Evolutionary conservation across 225 moss, liverwort and hornwort genomes (phyloP), one percentile per base, ranked within the genome.

Genomic region (Lunularia cruciata): DNA sequence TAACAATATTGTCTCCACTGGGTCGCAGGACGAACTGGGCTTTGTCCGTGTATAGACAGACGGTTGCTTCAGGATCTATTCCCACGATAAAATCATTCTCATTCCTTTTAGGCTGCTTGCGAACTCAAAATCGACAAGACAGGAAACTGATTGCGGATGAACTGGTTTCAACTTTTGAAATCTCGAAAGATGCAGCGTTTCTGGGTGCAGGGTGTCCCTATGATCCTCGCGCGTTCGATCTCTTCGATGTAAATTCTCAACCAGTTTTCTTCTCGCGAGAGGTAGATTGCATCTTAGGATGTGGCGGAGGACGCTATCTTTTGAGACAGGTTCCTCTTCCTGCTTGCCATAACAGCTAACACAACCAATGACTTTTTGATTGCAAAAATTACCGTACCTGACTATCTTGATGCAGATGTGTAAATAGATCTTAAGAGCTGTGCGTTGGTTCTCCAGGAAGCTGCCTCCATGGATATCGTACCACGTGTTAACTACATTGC

Each of bases 21-120:
- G n/a, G n/a, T n/a, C n/a, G 51, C 83, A 98, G 96, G 96, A 86
- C 87, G 51, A 80, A 82, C 40, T 98, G 96, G 90, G 96, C 92
- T n/a, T 67, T 98, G 46, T 84, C 89, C 25, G 78, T 85, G 23
- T 98, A 92, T 77, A 84, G 92, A 67, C 90, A 93, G 67, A 89
- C 90, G 34, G 76, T 98, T 51, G 81, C 80, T 68, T 87, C 85
- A 63, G 90, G 93, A 53, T 78, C 75, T 12, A 69, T 73, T 74
- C 96, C 96, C 16, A 89, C 89, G 67, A 81, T 98, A 22, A 83
- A 86, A 57, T 80, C 87, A 23, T 79, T 98, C 16, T 86, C 92
- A 19, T 78, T 69, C 65, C 82, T 98, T 63, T 68, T 93, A 79
- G 96, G 96, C 64, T 98, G 90, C 76, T 85, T 98, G 85, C 96